A percentile compares a stretch with the other conserved stretches of the same genome.
phyloP scores from a whole-genome alignment of 768 basidiomycete species.

The Strobilomyces dryophilus region DNA sequence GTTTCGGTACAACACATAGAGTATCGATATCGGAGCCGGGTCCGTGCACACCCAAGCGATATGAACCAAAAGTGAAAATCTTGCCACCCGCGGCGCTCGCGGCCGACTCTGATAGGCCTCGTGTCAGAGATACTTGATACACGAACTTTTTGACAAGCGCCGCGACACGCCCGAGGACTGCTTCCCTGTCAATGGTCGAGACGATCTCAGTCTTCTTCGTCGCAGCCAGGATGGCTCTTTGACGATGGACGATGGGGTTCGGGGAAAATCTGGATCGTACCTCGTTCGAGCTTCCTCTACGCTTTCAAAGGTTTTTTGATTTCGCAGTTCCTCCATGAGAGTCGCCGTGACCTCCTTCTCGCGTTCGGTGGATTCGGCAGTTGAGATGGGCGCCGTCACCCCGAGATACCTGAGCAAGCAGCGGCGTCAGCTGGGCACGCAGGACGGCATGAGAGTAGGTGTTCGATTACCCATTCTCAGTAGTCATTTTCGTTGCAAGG shows the following conservation, averaged over 20 bases:
- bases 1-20: conserved; percentile 95
- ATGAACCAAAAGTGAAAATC: conserved; percentile 98
- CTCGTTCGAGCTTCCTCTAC: conserved; percentile 85
- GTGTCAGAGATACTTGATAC: conserved; percentile 67
- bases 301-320: conserved; percentile 84
- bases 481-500: conserved; percentile 32
- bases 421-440: conserved; percentile 9
- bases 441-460: neutral
- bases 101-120: conserved; percentile 83
- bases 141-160: conserved; percentile 93
- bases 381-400: conserved; percentile 84
- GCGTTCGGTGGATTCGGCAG: conserved; percentile 63
- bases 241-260: neutral
- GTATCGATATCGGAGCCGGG: conserved; percentile 98
- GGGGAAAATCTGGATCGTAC: conserved; percentile 40
- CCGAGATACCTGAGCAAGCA: conserved; percentile 57
- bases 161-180: conserved; percentile 86
- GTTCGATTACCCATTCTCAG: conserved; percentile 38
- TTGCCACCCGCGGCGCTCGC: conserved; percentile 92
- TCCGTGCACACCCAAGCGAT: conserved; percentile 95
- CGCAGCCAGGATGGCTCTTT: neutral
- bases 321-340: conserved; percentile 86
- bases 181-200: conserved; percentile 58
- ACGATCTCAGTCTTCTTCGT: conserved; percentile 20
- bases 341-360: conserved; percentile 82